phyloP scores from a whole-genome alignment of 306 rosid genomes.

The Quercus bicolor region DNA sequence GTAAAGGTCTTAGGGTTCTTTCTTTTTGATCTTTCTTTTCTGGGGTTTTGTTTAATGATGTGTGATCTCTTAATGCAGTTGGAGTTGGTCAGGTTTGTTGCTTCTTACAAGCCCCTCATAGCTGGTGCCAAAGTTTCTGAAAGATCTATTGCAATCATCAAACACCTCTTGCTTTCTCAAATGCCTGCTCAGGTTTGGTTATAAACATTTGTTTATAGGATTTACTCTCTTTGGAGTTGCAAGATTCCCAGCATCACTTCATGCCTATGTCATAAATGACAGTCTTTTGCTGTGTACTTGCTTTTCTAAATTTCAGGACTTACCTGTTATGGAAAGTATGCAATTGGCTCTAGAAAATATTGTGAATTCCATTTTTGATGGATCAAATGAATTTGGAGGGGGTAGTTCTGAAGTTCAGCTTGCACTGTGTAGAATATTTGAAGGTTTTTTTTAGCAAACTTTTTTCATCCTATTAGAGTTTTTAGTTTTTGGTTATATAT shows the following conservation, averaged over 20 bases:
- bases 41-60: constrained; percentile 22
- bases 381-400: constrained; percentile 51
- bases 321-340: constrained; percentile 86
- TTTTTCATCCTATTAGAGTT: constrained; percentile 6
- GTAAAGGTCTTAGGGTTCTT: not conserved
- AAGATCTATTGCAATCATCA: constrained; percentile 60
- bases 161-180: constrained; percentile 53
- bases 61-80: constrained; percentile 52
- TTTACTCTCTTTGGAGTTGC: constrained; percentile 25
- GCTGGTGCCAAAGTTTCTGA: constrained; percentile 71
- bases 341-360: constrained; percentile 82
- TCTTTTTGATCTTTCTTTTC: constrained; percentile 4
- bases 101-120: constrained; percentile 77
- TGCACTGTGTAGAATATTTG: constrained; percentile 61
- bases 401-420: constrained; percentile 67
- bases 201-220: constrained; percentile 20
- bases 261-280: constrained; percentile 13
- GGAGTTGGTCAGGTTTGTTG: constrained; percentile 72
- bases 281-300: not conserved
- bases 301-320: constrained; percentile 49
- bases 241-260: constrained; percentile 21
- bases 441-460: constrained; percentile 50
- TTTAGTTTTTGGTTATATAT: not conserved
- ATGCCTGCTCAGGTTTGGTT: constrained; percentile 61
- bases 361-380: constrained; percentile 69